Base-by-base conservation (phyloP, 306 rosid genomes). In the Prunus mira region DNA sequence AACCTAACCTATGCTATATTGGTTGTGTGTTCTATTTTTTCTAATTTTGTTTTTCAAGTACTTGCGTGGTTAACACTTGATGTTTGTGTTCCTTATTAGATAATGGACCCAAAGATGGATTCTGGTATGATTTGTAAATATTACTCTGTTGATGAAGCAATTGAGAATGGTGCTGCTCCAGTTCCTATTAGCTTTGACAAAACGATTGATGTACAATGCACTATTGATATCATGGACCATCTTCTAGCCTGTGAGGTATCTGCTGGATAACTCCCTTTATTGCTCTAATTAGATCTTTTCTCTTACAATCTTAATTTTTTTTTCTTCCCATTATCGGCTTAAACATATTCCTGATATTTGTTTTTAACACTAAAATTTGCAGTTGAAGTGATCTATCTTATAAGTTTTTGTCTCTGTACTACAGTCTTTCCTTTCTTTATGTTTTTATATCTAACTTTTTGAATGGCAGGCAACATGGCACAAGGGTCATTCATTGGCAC, bases 61-160 rank as follows among this genome's bases (percentile, higher is more conserved):
- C 50, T 30, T 55, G 60, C 38, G 20, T 65, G 41, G 57, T 15
- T 43, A 67, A 46, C 32, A 28, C 47, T 12, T 60, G 72, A 50
- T 55, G 34, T 73, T 74, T 69, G 56, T 22, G 74, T 18, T 78
- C 73, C 60, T 60, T 86, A 67, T 60, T 72, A 95, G 98, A 95
- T 95, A 83, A 95, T 95, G 98, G 98, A 95, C 83, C 98, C 98
- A n/a, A 95, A 95, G 89, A 95, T 95, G 98, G 98, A 95, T 77
- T 88, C 98, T 0, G 98, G 98, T 74, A 92, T 95, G 34, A 81
- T 89, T 50, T 86, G 89, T 81, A 89, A 83, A 79, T 88, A 90
- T 83, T 95, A 90, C 84, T 95, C 98, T 38, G 89, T 95, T 27
- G 98, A 95, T 34, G 98, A 95, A 83, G 98, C 98, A 67, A 87